Base-by-base conservation (phyloP, 306 rosid genomes). In the Pterocarpus santalinus region DNA sequence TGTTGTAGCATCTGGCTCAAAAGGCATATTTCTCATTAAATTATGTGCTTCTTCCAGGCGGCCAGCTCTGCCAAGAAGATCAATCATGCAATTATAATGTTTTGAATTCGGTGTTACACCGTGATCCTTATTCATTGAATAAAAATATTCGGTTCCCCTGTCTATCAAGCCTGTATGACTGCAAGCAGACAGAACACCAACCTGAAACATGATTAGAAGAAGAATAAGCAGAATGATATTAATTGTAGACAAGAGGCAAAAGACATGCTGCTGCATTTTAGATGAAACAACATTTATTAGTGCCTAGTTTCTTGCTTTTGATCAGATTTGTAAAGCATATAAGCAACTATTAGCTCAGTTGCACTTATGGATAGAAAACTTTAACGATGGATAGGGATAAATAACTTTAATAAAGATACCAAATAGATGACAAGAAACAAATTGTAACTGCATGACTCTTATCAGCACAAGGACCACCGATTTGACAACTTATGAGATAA, bases 31-130 rank as follows among this genome's bases (percentile, higher is more conserved):
- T 82, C 70, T 82, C 91, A 93, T 91, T 62, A 93, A 84, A 66
- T 89, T 81, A 41, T 83, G 90, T 6, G 97, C 97, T 84, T 91
- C 97, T 16, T 86, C 90, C 56, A 93, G 82, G 71, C 89, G 87
- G 74, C 97, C 97, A 1, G 97, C 93, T 75, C 97, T 86, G 13
- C 97, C 97, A 39, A 93, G 91, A 85, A 93, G 97, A 82, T 93
- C 97, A 65, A 93, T 83, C 89, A 89, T 85, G 87, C 97, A 93
- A 34, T 97, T 90, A 81, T 87, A 93, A 67, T 91, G 97, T 78
- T 88, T 91, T 65, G 92, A 73, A 84, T 85, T 86, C 51, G 91
- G 89, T 60, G 67, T 85, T 55, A 93, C 75, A 12, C 92, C 87
- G 34, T 91, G 90, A 65, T 86, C 88, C 77, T 55, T 81, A 72